Conservation (phyloP, 805 yeast species). For the Saccharomycopsis malanga region DNA sequence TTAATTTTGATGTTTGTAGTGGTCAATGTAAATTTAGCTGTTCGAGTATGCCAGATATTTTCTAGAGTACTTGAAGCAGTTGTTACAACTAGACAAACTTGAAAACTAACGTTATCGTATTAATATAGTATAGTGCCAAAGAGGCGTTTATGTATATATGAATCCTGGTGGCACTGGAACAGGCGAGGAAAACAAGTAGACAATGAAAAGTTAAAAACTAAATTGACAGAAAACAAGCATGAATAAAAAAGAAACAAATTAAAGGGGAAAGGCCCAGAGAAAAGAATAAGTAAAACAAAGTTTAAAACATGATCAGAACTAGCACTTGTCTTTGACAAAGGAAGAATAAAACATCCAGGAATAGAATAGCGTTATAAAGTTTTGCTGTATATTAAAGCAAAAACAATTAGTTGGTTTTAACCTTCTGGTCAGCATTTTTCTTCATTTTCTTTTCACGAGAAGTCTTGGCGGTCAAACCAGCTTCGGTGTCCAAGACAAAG, state of each 20-base stretch:
- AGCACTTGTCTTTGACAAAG: no score
- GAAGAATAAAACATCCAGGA: not conserved
- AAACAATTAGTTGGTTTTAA: slow-evolving; percentile 19
- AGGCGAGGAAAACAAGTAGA: no score
- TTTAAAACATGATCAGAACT: slow-evolving; percentile 47
- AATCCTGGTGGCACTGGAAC: no score
- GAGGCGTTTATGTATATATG: no score
- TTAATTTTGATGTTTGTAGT: no score
- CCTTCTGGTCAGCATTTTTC: slow-evolving; percentile 34
- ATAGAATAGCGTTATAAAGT: not conserved
- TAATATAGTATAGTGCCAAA: no score
- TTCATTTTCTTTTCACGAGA: slow-evolving; percentile 43
- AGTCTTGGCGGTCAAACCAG: slow-evolving; percentile 52
- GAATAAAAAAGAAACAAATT: not conserved
- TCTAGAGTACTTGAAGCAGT: no score
- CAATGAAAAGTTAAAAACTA: not conserved
- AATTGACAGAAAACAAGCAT: not conserved
- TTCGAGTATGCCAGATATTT: no score
- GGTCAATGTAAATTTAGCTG: no score
- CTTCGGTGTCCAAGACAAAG: slow-evolving; percentile 57
- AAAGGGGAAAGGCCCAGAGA: not conserved
- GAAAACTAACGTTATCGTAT: no score
- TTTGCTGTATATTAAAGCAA: not conserved
- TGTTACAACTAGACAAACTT: no score
- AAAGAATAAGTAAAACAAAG: not conserved